These are phyloP conservation scores for Ciborinia camelliae DNA, from an alignment of 2,329 filamentous ascomycete species.

Conservation along the genomic window DNA sequence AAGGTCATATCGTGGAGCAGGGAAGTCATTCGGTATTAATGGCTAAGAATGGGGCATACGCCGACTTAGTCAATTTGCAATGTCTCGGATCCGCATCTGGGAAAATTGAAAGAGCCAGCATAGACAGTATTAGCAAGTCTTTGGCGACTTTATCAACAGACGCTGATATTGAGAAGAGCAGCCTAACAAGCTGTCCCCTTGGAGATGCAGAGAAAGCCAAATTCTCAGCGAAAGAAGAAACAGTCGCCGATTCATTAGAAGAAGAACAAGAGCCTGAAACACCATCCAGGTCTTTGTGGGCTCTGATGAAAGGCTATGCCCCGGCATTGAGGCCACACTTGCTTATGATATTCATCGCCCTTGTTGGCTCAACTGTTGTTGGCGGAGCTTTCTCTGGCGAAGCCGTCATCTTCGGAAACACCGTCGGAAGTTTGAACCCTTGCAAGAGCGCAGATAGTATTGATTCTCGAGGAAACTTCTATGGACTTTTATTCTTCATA, in stretches of 20 bases:
- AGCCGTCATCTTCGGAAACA: constrained; percentile 54
- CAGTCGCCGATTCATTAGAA: not conserved
- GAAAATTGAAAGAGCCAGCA: constrained; percentile 25
- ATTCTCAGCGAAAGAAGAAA: constrained; percentile 6
- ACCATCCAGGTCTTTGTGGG: constrained; percentile 23
- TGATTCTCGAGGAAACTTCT: constrained; percentile 37
- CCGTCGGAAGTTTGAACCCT: constrained; percentile 49
- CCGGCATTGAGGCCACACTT: constrained; percentile 20
- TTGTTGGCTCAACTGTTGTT: constrained; percentile 50
- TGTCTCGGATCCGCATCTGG: constrained; percentile 20
- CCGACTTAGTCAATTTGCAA: constrained; percentile 62
- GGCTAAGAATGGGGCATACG: constrained; percentile 60
- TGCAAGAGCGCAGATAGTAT: constrained; percentile 37
- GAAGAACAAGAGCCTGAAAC: constrained; percentile 23
- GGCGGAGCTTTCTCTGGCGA: constrained; percentile 53
- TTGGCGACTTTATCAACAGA: constrained; percentile 20
- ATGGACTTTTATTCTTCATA: constrained; percentile 46
- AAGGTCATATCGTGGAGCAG: constrained; percentile 68
- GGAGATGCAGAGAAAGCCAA: not conserved
- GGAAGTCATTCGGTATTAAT: constrained; percentile 72
- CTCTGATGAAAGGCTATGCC: constrained; percentile 20
- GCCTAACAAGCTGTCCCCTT: not conserved
- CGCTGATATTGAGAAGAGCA: constrained; percentile 19
- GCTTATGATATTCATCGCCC: constrained; percentile 36
- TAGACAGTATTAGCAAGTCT: constrained; percentile 20